Conservation (phyloP, 208 protist species). For the Trypanosomatidae sp. region DNA sequence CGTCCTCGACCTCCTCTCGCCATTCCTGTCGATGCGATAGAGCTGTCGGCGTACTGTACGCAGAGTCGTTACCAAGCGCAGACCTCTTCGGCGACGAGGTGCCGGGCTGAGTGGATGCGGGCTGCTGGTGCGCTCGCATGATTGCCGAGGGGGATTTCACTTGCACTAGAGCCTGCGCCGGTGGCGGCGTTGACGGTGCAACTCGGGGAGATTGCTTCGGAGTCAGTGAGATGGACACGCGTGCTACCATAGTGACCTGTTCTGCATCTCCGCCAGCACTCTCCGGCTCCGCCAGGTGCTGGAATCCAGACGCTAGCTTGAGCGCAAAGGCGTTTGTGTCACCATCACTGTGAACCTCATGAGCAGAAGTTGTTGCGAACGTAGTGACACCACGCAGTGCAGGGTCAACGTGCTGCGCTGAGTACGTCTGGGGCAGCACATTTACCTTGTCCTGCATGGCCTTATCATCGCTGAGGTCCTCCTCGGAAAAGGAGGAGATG, state of each 20-base stretch:
- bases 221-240: constrained; percentile 12
- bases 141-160: neutral
- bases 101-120: neutral
- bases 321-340: constrained; percentile 2
- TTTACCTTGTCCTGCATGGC: neutral
- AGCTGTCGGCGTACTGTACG: constrained; percentile 14
- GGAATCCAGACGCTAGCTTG: constrained; percentile 1
- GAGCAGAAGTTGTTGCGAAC: too few relatives aligned
- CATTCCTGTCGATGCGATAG: constrained; percentile 12
- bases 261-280: neutral
- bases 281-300: constrained; percentile 1
- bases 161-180: neutral
- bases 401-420: constrained; percentile 2
- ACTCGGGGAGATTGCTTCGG: constrained; percentile 3
- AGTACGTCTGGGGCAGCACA: neutral
- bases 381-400: neutral
- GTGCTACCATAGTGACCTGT: constrained; percentile 15
- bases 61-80: neutral
- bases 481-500: constrained; percentile 24
- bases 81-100: neutral
- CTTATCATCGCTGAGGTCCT: neutral
- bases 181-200: neutral
- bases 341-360: neutral
- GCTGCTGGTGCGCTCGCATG: neutral
- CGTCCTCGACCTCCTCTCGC: constrained; percentile 11